Conservation (phyloP, 352 stramenopile species). For the Phytophthora parvispora region DNA sequence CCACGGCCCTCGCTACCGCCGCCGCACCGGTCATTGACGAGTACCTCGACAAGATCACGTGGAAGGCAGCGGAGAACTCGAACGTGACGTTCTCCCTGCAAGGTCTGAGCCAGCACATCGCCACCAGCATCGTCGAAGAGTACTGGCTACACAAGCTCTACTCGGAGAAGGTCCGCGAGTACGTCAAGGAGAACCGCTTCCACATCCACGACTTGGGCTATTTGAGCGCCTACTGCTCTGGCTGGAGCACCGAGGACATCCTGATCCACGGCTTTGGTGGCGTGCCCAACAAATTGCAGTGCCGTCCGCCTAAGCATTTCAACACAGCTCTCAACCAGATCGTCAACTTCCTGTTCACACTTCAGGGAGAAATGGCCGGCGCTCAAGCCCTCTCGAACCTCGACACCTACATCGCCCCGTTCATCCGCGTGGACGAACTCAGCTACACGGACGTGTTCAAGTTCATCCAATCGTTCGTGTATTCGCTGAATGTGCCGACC, state of each 20-base stretch:
- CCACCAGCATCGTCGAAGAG: slow-evolving; percentile 36
- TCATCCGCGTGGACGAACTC: slow-evolving; percentile 41
- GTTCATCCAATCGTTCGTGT: slow-evolving; percentile 45
- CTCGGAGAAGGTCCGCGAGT: slow-evolving; percentile 31
- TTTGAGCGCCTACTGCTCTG: slow-evolving; percentile 38
- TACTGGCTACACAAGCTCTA: slow-evolving; percentile 44
- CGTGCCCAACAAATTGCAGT: slow-evolving; percentile 41
- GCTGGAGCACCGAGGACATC: slow-evolving; percentile 43
- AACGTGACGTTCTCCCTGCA: slow-evolving; percentile 45
- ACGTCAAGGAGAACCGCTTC: slow-evolving; percentile 40
- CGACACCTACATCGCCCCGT: slow-evolving; percentile 38
- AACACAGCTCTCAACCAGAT: slow-evolving; percentile 42
- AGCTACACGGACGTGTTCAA: slow-evolving; percentile 42
- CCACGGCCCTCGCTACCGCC: slow-evolving; percentile 17
- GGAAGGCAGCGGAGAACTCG: slow-evolving; percentile 42
- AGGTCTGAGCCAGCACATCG: slow-evolving; percentile 39
- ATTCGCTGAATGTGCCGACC: slow-evolving; percentile 38
- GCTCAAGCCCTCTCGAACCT: slow-evolving; percentile 42
- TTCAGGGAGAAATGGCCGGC: slow-evolving; percentile 38
- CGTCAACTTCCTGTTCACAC: slow-evolving; percentile 45
- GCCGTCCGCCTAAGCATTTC: slow-evolving; percentile 38
- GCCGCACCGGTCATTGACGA: slow-evolving; percentile 33
- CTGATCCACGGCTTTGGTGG: slow-evolving; percentile 39
- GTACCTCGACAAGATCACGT: slow-evolving; percentile 43
- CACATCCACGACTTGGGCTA: slow-evolving; percentile 43